phyloP scores from a whole-genome alignment of 2,329 filamentous ascomycete species.

The Aspergillus ibericus region DNA sequence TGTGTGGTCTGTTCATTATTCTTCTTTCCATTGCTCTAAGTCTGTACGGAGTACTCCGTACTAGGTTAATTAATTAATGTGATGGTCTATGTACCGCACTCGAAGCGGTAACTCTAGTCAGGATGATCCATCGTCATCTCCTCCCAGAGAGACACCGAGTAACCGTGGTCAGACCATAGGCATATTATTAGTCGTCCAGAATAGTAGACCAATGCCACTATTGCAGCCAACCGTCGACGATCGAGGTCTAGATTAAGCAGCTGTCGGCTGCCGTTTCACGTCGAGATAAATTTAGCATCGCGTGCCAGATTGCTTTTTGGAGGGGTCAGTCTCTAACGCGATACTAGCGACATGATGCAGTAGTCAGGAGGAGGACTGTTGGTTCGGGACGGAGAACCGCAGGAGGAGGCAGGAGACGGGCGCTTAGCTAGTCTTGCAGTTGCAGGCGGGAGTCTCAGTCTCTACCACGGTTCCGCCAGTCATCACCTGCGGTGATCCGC shows the following conservation, averaged over 20 bases:
- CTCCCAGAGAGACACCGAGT: neutral
- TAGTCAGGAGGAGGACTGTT: neutral
- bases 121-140: too few relatives aligned
- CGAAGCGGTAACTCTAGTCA: too few relatives aligned
- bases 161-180: neutral
- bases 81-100: too few relatives aligned
- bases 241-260: neutral
- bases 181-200: neutral
- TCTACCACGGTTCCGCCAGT: too few relatives aligned
- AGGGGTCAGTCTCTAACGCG: neutral
- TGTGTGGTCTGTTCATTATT: too few relatives aligned
- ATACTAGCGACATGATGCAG: neutral
- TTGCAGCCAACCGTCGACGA: constrained; percentile 1
- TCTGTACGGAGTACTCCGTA: too few relatives aligned
- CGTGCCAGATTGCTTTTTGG: neutral
- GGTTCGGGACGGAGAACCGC: neutral
- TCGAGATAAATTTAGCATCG: neutral
- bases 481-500: too few relatives aligned
- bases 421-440: neutral
- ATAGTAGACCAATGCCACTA: neutral
- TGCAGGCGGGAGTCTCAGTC: neutral
- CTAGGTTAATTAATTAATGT: neutral
- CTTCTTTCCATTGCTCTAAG: too few relatives aligned
- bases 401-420: neutral
- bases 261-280: neutral